Evolutionary conservation across 108 stramenopile species (phyloP).

Genomic region (Hondaea fermentalgiana): DNA sequence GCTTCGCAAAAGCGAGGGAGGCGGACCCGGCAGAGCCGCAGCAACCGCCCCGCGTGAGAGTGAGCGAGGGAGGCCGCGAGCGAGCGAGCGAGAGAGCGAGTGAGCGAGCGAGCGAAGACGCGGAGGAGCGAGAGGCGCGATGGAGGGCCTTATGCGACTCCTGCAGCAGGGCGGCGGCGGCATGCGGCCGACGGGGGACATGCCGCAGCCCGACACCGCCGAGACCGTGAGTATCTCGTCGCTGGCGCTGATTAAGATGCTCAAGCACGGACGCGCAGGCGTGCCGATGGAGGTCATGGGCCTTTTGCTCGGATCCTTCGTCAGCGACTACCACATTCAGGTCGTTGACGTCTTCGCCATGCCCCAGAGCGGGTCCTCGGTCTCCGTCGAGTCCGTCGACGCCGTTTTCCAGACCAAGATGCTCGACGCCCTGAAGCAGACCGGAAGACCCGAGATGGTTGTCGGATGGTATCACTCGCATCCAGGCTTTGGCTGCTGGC

Average conservation of each 20-base stretch:
- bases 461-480: slow-evolving; percentile 96
- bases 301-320: slow-evolving; percentile 97
- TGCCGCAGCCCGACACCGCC: slow-evolving; percentile 61
- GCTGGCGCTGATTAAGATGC: slow-evolving; percentile 96
- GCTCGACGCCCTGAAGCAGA: slow-evolving; percentile 98
- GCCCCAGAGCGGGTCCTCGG: slow-evolving; percentile 94
- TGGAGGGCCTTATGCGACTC: slow-evolving; percentile 6
- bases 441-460: slow-evolving; percentile 62
- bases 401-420: slow-evolving; percentile 96
- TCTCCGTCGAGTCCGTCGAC: slow-evolving; percentile 96
- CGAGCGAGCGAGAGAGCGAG: no score
- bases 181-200: slow-evolving; percentile 5
- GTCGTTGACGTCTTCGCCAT: slow-evolving; percentile 99
- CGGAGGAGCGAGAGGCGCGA: not conserved
- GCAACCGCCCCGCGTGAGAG: no score
- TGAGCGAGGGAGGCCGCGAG: no score
- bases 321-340: slow-evolving; percentile 98
- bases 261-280: slow-evolving; percentile 98
- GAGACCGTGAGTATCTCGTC: slow-evolving; percentile 97
- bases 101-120: no score
- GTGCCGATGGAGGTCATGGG: slow-evolving; percentile 99
- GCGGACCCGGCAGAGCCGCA: no score
- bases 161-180: slow-evolving; percentile 19
- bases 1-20: no score
- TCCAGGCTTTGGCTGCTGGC: slow-evolving; percentile 99